Evolutionary conservation across 768 basidiomycete genomes (phyloP).

Genomic region (Tulasnella sp.): DNA sequence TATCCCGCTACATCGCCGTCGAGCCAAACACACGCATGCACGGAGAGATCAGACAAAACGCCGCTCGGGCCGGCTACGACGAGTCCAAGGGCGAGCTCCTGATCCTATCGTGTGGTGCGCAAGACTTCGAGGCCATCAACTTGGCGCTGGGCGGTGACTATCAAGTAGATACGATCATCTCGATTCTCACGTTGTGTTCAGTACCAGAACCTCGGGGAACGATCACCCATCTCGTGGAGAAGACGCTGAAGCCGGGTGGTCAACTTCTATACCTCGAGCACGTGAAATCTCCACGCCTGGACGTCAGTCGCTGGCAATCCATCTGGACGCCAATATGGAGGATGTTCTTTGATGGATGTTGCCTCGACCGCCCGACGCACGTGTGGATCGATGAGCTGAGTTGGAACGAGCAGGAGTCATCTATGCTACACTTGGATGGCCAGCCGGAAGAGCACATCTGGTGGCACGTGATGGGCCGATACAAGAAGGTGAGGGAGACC

Average conservation of each 20-base stretch:
- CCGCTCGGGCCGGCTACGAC: conserved; percentile 39
- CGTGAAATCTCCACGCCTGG: conserved; percentile 40
- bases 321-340: conserved; percentile 65
- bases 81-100: conserved; percentile 43
- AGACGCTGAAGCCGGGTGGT: conserved; percentile 53
- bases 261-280: conserved; percentile 60
- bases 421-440: conserved; percentile 38
- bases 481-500: neutral
- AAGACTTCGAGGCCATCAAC: conserved; percentile 40
- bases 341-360: conserved; percentile 46
- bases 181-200: conserved; percentile 54
- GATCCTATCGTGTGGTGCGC: conserved; percentile 53
- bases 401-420: conserved; percentile 37
- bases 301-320: conserved; percentile 60
- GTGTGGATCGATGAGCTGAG: conserved; percentile 24
- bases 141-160: conserved; percentile 26
- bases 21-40: conserved; percentile 66
- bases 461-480: conserved; percentile 47
- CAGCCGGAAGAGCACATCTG: conserved; percentile 49
- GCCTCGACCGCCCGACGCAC: conserved; percentile 32
- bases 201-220: conserved; percentile 45
- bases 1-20: conserved; percentile 59
- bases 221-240: conserved; percentile 36
- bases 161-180: conserved; percentile 49
- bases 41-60: conserved; percentile 38